Base-by-base conservation (phyloP, 1,139 yeast genomes). In the Pneumocystis sp. region DNA sequence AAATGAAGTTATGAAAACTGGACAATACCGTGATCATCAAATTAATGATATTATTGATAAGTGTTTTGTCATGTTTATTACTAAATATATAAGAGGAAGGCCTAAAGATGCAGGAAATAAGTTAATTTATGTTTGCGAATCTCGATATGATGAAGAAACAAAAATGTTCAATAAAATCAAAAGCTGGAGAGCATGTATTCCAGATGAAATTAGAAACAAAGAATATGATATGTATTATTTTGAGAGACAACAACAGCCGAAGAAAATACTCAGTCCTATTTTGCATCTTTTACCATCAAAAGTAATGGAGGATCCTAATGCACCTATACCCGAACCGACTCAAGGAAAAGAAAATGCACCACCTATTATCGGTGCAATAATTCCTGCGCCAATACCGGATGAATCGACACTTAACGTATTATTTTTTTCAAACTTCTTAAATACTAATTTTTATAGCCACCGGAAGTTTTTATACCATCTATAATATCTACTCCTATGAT, bases 171-270 rank as follows among this genome's bases (percentile, higher is more conserved):
- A 93, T 77, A 86, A 95, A 74, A 93, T 93, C 72, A 83, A 97
- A 73, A 93, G 98, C 0, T 93, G 98, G 98, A 93, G 89, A 75
- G 97, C 97, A 3, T 93, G 98, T 78, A 81, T 93, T 70, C 98
- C 98, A 0, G 98, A 93, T 75, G 98, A 91, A 74, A 88, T 91
- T 59, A 84, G 97, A 72, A 91, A 87, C 69, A 81, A 83, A 64
- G 97, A 93, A 74, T 78, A 78, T 67, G 89, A 89, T 63, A 91
- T 95, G 70, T 85, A 85, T 61, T 65, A 72, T 66, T 79, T 76
- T 71, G 80, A 76, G 31, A 71, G 72, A 59, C 83, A 85, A 1
- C 73, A 76, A 39, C 84, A 83, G 34, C 77, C 83, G 44, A 75
- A 79, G 64, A 82, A 96, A 71, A 84, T 87, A 69, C 91, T 87